Conservation (phyloP, 306 rosid species). For the Amphicarpaea edgeworthii region DNA sequence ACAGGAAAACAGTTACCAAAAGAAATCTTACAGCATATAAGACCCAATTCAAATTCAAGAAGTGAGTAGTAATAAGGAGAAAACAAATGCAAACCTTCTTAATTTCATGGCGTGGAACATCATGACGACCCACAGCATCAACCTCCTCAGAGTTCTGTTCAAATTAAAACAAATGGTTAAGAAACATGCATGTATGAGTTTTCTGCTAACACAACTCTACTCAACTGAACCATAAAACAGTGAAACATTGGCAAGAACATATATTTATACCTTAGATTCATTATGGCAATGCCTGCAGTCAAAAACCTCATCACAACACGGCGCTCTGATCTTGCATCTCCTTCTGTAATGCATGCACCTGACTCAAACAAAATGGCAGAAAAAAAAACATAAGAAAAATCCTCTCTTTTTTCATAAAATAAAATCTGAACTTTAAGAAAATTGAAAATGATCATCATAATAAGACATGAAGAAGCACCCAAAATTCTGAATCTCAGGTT, state of each 20-base stretch:
- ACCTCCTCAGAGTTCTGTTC: slow-evolving; percentile 62
- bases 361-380: slow-evolving; percentile 17
- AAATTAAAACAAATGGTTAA: background rate
- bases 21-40: background rate
- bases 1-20: background rate
- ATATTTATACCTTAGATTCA: slow-evolving; percentile 64
- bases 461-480: slow-evolving; percentile 53
- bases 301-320: slow-evolving; percentile 75
- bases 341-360: slow-evolving; percentile 78
- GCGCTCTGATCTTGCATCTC: slow-evolving; percentile 74
- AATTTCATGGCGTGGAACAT: slow-evolving; percentile 72
- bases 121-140: slow-evolving; percentile 55
- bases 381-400: background rate
- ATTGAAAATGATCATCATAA: background rate
- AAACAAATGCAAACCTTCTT: slow-evolving; percentile 53
- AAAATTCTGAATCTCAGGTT: slow-evolving; percentile 47
- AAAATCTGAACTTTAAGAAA: background rate
- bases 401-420: background rate
- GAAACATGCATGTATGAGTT: background rate
- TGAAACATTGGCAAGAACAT: background rate
- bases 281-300: slow-evolving; percentile 81
- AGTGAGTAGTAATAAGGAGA: background rate
- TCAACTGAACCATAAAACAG: background rate
- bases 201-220: background rate
- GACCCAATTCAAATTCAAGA: slow-evolving; percentile 16